Percentiles rank a stretch among this genome's conserved stretches.
Conservation (phyloP, 352 stramenopile genomes). For the Phytophthora meadii region DNA sequence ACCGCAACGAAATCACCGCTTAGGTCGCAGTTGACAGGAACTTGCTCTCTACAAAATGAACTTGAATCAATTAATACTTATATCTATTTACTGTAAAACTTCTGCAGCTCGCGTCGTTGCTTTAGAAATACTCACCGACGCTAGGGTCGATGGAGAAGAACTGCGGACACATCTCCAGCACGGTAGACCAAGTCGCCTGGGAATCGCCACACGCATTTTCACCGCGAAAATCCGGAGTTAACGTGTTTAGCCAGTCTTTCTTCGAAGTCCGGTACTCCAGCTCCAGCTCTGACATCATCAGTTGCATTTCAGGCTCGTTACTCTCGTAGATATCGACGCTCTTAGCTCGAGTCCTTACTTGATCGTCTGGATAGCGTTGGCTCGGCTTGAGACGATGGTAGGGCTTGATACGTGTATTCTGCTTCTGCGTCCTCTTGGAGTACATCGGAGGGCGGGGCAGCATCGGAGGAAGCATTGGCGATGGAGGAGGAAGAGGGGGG, state of each 20-base stretch:
- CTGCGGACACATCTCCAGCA: conserved; percentile 32
- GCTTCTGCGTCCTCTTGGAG: conserved; percentile 25
- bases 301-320: conserved; percentile 21
- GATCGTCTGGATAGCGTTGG: conserved; percentile 17
- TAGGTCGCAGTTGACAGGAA: too few relatives aligned
- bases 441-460: conserved; percentile 19
- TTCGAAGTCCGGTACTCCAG: conserved; percentile 22
- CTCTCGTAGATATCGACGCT: conserved; percentile 3
- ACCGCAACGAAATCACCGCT: too few relatives aligned
- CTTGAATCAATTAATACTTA: conserved; percentile 6
- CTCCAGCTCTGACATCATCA: conserved; percentile 32
- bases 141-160: conserved; percentile 26
- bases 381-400: conserved; percentile 27
- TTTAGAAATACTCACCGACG: conserved; percentile 16
- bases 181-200: conserved; percentile 22
- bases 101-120: neutral
- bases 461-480: conserved; percentile 23
- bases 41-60: too few relatives aligned
- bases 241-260: conserved; percentile 11
- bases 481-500: conserved; percentile 2
- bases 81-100: conserved; percentile 6
- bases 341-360: conserved; percentile 16
- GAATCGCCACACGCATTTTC: conserved; percentile 12
- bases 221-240: neutral
- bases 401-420: conserved; percentile 24